Percentiles rank a stretch among this genome's conserved stretches.
These are phyloP conservation scores for Heritiera littoralis DNA, from an alignment of 345 rosid species.

Conservation along the genomic window DNA sequence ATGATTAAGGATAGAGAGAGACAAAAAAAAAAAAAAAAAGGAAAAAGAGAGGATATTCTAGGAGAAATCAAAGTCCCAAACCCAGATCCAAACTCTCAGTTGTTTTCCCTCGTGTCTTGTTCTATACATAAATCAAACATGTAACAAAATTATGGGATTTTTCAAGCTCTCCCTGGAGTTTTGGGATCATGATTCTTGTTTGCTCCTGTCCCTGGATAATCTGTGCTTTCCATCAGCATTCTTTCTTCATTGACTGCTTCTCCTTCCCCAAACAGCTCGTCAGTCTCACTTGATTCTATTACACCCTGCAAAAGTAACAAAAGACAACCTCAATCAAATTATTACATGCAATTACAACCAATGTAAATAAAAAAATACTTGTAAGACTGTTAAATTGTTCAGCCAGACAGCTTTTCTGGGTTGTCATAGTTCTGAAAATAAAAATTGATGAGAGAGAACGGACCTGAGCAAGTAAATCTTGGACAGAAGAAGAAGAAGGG, in stretches of 20 bases:
- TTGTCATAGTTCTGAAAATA: too few relatives aligned
- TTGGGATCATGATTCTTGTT: constrained; percentile 63
- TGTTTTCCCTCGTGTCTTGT: not conserved
- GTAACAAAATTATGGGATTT: not conserved
- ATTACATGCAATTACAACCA: not conserved
- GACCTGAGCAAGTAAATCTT: constrained; percentile 42
- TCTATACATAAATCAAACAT: constrained; percentile 5
- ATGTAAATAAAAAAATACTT: not conserved
- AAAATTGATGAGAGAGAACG: not conserved
- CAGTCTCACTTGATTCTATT: constrained; percentile 24
- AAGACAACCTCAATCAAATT: not conserved
- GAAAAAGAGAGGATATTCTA: not conserved
- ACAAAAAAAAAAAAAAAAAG: too few relatives aligned
- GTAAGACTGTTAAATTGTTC: not conserved
- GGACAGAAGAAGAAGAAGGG: constrained; percentile 18
- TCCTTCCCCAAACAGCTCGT: constrained; percentile 9
- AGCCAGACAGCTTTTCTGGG: constrained; percentile 5
- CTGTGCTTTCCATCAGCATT: constrained; percentile 52
- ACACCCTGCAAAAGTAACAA: constrained; percentile 26
- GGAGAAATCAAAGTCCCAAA: not conserved
- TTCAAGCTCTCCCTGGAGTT: constrained; percentile 41
- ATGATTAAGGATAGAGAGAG: not conserved
- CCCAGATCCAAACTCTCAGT: constrained; percentile 5
- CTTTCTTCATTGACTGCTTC: constrained; percentile 37
- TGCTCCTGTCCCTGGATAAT: constrained; percentile 70